phyloP scores from a whole-genome alignment of 345 rosid genomes.

The Triadica sebifera region DNA sequence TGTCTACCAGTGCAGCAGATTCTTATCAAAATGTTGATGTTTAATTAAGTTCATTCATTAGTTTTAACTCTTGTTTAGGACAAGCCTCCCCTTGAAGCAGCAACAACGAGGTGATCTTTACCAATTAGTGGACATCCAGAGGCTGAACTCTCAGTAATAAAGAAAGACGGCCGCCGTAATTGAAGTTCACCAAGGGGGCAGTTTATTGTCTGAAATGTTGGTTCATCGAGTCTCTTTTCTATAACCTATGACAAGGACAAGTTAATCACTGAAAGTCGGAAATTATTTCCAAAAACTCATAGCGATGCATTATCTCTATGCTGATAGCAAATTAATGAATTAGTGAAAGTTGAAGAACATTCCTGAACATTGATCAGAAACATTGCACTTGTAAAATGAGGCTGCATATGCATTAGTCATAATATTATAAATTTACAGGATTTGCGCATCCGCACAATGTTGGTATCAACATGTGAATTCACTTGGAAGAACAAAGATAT shows the following conservation, averaged over 20 bases:
- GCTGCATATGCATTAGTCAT: no score
- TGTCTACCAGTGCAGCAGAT: slow-evolving; percentile 1
- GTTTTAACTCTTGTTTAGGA: slow-evolving; percentile 32
- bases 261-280: neutral
- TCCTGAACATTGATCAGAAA: no score
- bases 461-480: no score
- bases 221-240: neutral
- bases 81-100: slow-evolving; percentile 63
- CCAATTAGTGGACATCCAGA: slow-evolving; percentile 71
- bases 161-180: neutral
- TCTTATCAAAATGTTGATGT: neutral
- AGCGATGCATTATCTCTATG: neutral
- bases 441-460: no score
- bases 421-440: no score
- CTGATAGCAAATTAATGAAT: no score
- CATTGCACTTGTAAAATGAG: no score
- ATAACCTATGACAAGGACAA: neutral
- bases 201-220: neutral
- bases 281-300: neutral
- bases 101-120: slow-evolving; percentile 80
- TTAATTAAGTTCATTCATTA: neutral
- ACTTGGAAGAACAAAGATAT: no score
- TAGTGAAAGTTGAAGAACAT: no score
- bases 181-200: neutral
- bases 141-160: slow-evolving; percentile 31